phyloP scores from a whole-genome alignment of 495 filamentous ascomycete genomes.

The Daldinia vernicosa region DNA sequence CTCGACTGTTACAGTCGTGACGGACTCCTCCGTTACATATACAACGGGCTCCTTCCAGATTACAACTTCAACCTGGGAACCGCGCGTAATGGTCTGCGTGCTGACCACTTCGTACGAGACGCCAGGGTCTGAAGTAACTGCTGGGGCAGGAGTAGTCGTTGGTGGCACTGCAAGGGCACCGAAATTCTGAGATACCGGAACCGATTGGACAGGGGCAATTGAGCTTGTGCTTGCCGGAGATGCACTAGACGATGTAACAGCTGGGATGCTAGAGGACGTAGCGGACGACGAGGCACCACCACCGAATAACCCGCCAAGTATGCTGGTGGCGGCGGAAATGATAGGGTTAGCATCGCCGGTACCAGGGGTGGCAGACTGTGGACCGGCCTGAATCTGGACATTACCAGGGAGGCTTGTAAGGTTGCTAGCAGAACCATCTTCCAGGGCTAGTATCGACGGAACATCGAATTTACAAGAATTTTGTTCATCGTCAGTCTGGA shows the following conservation, averaged over 20 bases:
- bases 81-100: constrained; percentile 55
- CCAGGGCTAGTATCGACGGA: constrained; percentile 43
- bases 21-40: constrained; percentile 50
- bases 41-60: constrained; percentile 57
- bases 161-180: constrained; percentile 28
- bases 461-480: constrained; percentile 49
- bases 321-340: constrained; percentile 36
- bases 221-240: not conserved
- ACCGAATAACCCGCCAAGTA: constrained; percentile 26
- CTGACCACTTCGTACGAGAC: constrained; percentile 49
- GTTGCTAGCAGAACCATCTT: constrained; percentile 46
- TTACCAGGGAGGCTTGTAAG: constrained; percentile 52
- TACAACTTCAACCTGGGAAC: constrained; percentile 52
- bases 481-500: constrained; percentile 53
- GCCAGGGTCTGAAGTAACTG: constrained; percentile 33
- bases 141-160: constrained; percentile 39
- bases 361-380: constrained; percentile 47
- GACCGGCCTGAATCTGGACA: constrained; percentile 49
- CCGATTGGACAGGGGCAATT: not conserved
- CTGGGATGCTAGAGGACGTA: constrained; percentile 17
- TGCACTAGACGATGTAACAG: constrained; percentile 33
- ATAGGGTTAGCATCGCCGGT: constrained; percentile 13
- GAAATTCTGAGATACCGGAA: constrained; percentile 37
- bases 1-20: constrained; percentile 47
- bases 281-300: constrained; percentile 21